A percentile compares a stretch with the other conserved stretches of the same genome.
These are phyloP conservation scores for Collybia sordida DNA, from an alignment of 768 basidiomycete species.

Conservation along the genomic window DNA sequence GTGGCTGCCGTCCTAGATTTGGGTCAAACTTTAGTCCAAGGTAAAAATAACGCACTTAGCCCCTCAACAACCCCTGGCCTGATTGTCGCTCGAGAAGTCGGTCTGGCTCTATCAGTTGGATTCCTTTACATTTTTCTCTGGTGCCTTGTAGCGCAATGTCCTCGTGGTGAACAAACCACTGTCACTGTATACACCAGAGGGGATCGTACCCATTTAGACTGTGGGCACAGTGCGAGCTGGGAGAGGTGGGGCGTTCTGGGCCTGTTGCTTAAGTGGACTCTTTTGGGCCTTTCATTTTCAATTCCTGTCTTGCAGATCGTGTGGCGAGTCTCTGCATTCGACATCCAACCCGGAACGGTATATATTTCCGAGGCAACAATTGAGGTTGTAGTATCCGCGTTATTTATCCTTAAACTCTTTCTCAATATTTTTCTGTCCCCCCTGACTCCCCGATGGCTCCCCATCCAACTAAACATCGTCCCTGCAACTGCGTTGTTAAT, in stretches of 20 bases:
- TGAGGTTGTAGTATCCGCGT: slow-evolving; percentile 54
- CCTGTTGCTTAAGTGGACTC: slow-evolving; percentile 47
- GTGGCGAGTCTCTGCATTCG: slow-evolving; percentile 52
- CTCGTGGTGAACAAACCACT: slow-evolving; percentile 37
- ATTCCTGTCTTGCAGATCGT: slow-evolving; percentile 60
- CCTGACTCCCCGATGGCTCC: slow-evolving; percentile 35
- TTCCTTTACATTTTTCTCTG: slow-evolving; percentile 69
- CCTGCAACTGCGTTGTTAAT: slow-evolving; percentile 54
- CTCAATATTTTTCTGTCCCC: slow-evolving; percentile 54
- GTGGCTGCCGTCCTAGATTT: slow-evolving; percentile 64
- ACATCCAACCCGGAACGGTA: slow-evolving; percentile 38
- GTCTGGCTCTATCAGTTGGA: slow-evolving; percentile 55
- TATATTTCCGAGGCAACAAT: slow-evolving; percentile 60
- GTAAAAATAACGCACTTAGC: slow-evolving; percentile 20
- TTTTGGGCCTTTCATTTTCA: slow-evolving; percentile 42
- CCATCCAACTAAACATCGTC: slow-evolving; percentile 44
- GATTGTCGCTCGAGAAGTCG: slow-evolving; percentile 55
- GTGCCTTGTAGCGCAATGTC: slow-evolving; percentile 59
- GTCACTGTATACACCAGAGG: slow-evolving; percentile 6
- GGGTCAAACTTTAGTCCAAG: slow-evolving; percentile 46
- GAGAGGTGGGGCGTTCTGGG: slow-evolving; percentile 60
- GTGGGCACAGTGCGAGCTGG: slow-evolving; percentile 62
- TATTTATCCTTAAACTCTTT: slow-evolving; percentile 64
- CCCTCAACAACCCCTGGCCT: slow-evolving; percentile 34
- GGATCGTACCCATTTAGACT: slow-evolving; percentile 1